Evolutionary conservation across 1,139 yeast species (phyloP), one percentile per base, ranked within the genome.

Genomic region (Nematodospora anomalae): DNA sequence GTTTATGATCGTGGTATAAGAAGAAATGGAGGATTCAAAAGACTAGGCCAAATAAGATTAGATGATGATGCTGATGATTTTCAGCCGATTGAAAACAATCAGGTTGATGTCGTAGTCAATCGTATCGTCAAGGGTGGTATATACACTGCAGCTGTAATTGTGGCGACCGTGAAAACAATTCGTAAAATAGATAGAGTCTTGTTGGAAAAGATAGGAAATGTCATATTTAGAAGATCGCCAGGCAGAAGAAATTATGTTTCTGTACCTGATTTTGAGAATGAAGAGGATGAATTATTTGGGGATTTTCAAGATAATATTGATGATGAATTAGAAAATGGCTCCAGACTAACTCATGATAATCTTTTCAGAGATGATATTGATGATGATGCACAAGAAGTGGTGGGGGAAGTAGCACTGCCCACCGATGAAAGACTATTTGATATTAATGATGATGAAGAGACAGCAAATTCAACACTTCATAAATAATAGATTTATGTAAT

Each of bases 1-100:
- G 81, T 88, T 14, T 89, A 85, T 60, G 92, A 86, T 43, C 76
- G 80, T 50, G 95, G 95, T 14, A 79, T 84, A 40, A 76, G 83
- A 43, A 74, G 95, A 58, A 80, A 84, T 57, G 89, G 92, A 35
- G 89, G 95, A 6, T 81, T 86, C 57, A 71, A 80, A 42, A 71
- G 88, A 50, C 80, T 86, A 52, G 96, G 97, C 11, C 95, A 85
- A 57, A 90, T 90, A 40, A 71, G 96, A 51, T 72, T 90, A 33
- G 94, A 85, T 30, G 79, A 71, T 28, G 88, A 82, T 32, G 78
- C 69, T 30, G 89, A 81, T 30, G 87, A 82, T 37, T 64, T 76
- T 49, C 67, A 72, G 16, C 74, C 86, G 10, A 78, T 84, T 42
- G 92, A 83, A 56, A 77, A 84, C 42, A 79, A 80, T 45, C 52